A percentile compares a stretch with the other conserved stretches of the same genome.
These are phyloP conservation scores for Striga asiatica DNA, from an alignment of 257 asterid genomes.

Conservation along the genomic window DNA sequence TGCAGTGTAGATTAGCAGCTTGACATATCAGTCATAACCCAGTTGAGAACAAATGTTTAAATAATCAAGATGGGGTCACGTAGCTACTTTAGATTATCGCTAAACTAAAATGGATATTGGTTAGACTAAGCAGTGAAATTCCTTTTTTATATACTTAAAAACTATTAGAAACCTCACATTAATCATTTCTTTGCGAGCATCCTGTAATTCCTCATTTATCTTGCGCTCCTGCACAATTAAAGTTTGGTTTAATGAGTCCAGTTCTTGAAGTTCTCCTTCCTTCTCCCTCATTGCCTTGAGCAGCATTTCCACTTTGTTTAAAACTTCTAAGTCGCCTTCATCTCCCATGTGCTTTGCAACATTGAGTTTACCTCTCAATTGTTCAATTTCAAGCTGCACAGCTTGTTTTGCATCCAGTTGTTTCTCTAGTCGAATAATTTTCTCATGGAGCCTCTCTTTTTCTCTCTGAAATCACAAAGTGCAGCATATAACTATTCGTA, in stretches of 20 bases:
- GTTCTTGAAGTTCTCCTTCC: conserved; percentile 47
- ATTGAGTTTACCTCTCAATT: conserved; percentile 38
- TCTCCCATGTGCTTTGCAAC: conserved; percentile 44
- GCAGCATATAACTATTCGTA: conserved; percentile 4
- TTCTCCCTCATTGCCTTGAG: conserved; percentile 45
- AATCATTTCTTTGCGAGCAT: conserved; percentile 66
- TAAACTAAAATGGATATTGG: neutral
- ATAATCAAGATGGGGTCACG: neutral
- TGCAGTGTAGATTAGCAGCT: neutral
- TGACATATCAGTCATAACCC: neutral
- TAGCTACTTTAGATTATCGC: neutral
- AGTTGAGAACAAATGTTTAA: neutral
- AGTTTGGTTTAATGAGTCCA: conserved; percentile 44
- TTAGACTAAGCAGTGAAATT: neutral
- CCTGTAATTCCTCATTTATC: conserved; percentile 62
- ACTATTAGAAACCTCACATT: conserved; percentile 32
- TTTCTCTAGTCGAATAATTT: conserved; percentile 41
- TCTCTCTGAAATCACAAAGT: conserved; percentile 40
- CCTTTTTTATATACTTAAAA: neutral
- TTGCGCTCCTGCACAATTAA: conserved; percentile 52
- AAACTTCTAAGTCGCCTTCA: conserved; percentile 44
- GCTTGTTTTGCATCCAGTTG: conserved; percentile 58
- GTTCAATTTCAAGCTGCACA: conserved; percentile 47
- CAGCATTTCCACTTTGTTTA: conserved; percentile 33
- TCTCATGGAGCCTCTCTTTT: conserved; percentile 44